A percentile compares a stretch with the other conserved stretches of the same genome.
Conservation (phyloP, 2,329 filamentous ascomycete genomes). For the Verticillium nubilum region DNA sequence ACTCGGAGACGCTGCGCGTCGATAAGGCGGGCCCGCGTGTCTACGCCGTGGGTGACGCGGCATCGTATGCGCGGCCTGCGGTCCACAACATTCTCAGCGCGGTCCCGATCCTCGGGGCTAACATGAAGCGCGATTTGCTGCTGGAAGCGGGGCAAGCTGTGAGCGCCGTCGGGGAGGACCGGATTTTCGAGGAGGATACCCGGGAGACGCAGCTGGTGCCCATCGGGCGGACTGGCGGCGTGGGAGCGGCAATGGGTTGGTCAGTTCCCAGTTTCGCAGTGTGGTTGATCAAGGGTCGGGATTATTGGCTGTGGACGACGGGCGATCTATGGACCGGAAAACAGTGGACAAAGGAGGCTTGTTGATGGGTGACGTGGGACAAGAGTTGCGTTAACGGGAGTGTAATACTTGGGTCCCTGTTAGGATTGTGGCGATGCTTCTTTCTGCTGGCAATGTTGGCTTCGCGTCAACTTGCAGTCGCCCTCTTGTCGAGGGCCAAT, state of each 20-base stretch:
- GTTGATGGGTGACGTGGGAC: not conserved
- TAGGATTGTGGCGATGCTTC: not conserved
- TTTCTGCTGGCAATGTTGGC: not conserved
- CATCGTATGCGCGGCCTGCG: conserved; percentile 31
- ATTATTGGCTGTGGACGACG: conserved; percentile 47
- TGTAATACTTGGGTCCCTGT: not conserved
- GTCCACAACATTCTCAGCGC: conserved; percentile 34
- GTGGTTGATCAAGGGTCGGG: conserved; percentile 43
- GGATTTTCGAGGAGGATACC: conserved; percentile 33
- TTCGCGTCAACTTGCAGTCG: not conserved
- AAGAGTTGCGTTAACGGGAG: not conserved
- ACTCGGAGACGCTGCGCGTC: conserved; percentile 29
- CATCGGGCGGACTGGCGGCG: conserved; percentile 37
- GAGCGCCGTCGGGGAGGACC: conserved; percentile 17
- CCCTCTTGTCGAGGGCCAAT: not conserved
- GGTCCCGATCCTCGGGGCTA: conserved; percentile 37
- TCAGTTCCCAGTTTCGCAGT: conserved; percentile 36
- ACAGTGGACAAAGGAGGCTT: conserved; percentile 20
- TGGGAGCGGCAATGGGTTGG: conserved; percentile 37
- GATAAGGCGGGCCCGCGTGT: conserved; percentile 24
- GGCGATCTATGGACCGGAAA: conserved; percentile 42
- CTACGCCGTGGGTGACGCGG: conserved; percentile 41
- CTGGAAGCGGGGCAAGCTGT: conserved; percentile 21
- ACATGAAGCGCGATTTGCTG: conserved; percentile 44
- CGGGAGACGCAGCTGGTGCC: conserved; percentile 41